Percentiles rank a stretch among this genome's conserved stretches.
Evolutionary conservation across 768 basidiomycete species (phyloP).

Genomic region (Pulveroboletus sp.): DNA sequence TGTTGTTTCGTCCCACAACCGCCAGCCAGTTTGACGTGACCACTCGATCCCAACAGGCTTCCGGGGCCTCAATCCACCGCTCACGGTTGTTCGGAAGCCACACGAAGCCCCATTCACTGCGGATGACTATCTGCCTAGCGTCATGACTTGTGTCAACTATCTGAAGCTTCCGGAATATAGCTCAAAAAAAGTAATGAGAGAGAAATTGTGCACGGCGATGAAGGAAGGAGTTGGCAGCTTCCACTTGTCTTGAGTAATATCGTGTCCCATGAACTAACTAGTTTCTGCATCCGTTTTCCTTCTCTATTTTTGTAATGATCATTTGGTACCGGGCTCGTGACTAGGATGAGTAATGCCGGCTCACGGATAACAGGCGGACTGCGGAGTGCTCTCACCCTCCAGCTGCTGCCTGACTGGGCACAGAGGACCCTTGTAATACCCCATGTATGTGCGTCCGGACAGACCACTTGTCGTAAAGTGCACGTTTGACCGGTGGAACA

Average conservation of each 20-base stretch:
- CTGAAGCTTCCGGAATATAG: conserved; percentile 96
- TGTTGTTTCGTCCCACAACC: conserved; percentile 23
- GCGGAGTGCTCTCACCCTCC: conserved; percentile 1
- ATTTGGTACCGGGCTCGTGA: background rate
- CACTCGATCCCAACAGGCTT: conserved; percentile 53
- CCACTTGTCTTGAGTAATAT: conserved; percentile 75
- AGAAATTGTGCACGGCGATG: conserved; percentile 81
- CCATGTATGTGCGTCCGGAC: conserved; percentile 53
- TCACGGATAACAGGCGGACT: conserved; percentile 10
- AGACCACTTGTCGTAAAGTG: conserved; percentile 81
- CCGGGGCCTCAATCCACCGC: conserved; percentile 86
- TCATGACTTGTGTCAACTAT: conserved; percentile 99
- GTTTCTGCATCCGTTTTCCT: conserved; percentile 16
- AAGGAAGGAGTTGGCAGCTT: conserved; percentile 94
- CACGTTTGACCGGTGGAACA: conserved; percentile 65
- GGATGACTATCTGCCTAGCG: conserved; percentile 93
- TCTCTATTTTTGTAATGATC: conserved; percentile 5
- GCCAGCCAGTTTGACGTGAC: background rate
- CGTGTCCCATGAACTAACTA: conserved; percentile 17
- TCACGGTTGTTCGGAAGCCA: conserved; percentile 96
- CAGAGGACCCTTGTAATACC: conserved; percentile 1
- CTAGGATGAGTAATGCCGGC: conserved; percentile 2
- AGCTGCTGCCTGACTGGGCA: too few species aligned
- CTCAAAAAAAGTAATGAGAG: conserved; percentile 75
- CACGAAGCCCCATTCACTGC: conserved; percentile 88